Evolutionary conservation across 140 eudicot species (phyloP).

Genomic region (Bidens hawaiensis): DNA sequence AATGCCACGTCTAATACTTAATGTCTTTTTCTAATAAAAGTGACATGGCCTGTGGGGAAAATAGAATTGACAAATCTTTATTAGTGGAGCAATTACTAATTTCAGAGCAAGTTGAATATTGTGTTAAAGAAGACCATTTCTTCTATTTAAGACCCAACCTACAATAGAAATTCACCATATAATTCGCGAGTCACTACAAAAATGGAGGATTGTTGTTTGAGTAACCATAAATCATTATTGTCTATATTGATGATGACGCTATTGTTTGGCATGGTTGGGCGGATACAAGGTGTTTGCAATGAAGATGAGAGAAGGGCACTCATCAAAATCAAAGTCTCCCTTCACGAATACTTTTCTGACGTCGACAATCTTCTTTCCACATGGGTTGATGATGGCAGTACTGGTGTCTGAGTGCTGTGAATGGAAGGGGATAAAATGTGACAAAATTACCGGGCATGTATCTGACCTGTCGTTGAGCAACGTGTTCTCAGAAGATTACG

Average conservation of each 20-base stretch:
- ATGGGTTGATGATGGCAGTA: conserved; percentile 13
- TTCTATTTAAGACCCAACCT: not conserved
- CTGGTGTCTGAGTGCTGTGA: not conserved
- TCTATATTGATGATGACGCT: not conserved
- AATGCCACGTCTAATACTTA: no score
- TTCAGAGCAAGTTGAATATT: no score
- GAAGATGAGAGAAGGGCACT: conserved; percentile 19
- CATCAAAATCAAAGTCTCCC: conserved; percentile 6
- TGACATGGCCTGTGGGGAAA: no score
- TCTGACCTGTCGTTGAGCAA: conserved; percentile 1
- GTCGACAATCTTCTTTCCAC: not conserved
- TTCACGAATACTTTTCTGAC: not conserved
- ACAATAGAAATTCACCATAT: no score
- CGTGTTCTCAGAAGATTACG: not conserved
- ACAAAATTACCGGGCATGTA: conserved; percentile 3
- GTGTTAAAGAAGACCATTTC: not conserved
- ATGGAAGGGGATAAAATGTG: conserved; percentile 23
- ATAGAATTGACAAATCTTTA: no score
- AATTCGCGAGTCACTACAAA: not conserved
- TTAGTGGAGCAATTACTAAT: no score
- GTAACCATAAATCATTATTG: conserved; percentile 3
- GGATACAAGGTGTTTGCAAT: conserved; percentile 9
- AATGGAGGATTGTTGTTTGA: not conserved
- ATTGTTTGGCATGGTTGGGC: not conserved
- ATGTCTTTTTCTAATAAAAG: no score